A percentile compares a stretch with the other conserved stretches of the same genome.
Evolutionary conservation across 2,329 filamentous ascomycete genomes (phyloP).

Genomic region (Neofusicoccum sp.): DNA sequence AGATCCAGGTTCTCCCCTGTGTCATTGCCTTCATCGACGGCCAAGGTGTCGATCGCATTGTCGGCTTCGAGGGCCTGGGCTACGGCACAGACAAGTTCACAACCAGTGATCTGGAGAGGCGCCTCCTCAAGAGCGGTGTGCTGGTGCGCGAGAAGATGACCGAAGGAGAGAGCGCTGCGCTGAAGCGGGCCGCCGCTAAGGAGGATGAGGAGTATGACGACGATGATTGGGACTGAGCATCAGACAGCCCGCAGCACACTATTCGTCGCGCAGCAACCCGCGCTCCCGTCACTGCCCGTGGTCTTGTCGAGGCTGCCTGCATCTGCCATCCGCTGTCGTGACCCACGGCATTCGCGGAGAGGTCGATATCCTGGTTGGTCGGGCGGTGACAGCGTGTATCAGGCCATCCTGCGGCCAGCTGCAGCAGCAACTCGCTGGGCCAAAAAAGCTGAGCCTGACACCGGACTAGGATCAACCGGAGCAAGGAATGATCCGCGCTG

Average conservation of each 20-base stretch:
- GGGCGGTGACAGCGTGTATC: neutral
- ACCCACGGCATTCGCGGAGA: neutral
- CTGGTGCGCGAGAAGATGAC: constrained; percentile 53
- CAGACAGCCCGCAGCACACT: neutral
- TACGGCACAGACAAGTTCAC: constrained; percentile 54
- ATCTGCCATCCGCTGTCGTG: neutral
- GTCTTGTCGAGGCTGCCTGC: neutral
- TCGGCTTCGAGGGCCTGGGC: constrained; percentile 59
- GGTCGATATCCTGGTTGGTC: neutral
- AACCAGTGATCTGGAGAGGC: constrained; percentile 53
- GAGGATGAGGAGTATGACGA: constrained; percentile 45
- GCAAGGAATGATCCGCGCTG: neutral
- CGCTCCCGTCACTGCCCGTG: neutral
- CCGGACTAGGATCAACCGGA: neutral
- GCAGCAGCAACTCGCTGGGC: neutral
- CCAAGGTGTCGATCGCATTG: constrained; percentile 54
- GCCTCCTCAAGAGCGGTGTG: constrained; percentile 52
- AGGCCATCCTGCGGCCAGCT: neutral
- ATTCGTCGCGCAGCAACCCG: neutral
- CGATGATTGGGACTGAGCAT: constrained; percentile 52
- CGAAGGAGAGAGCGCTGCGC: constrained; percentile 40
- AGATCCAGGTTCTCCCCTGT: constrained; percentile 58
- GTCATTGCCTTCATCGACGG: constrained; percentile 58
- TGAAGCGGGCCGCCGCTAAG: constrained; percentile 30
- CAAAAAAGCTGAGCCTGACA: no score